Conservation (phyloP, 2,329 filamentous ascomycete genomes). For the Rutstroemia sp. region DNA sequence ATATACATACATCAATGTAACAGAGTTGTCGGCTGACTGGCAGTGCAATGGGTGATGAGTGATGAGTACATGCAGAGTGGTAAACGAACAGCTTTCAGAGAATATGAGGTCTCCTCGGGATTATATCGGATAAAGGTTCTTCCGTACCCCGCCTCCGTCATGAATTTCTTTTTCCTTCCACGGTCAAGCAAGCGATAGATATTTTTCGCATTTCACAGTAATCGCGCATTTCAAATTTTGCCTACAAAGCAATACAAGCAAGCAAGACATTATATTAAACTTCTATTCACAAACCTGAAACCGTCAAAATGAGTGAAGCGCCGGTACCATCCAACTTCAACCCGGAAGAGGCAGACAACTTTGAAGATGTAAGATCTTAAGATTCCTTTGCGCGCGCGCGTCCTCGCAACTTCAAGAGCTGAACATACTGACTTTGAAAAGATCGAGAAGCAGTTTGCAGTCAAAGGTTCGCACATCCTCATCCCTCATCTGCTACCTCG, state of each 20-base stretch:
- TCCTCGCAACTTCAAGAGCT: constrained; percentile 6
- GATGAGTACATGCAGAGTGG: too few species aligned
- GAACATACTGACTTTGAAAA: constrained; percentile 32
- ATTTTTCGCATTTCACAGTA: neutral
- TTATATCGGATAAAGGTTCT: neutral
- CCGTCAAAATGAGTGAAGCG: constrained; percentile 16
- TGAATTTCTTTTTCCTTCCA: neutral
- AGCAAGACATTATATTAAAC: neutral
- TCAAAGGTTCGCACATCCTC: constrained; percentile 60
- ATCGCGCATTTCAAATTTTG: too few species aligned
- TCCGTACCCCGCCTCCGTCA: constrained; percentile 5
- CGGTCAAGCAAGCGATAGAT: neutral
- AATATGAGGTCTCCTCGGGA: neutral
- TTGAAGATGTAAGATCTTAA: constrained; percentile 51
- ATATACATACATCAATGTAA: too few species aligned
- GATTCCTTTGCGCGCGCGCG: neutral
- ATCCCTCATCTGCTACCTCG: constrained; percentile 13
- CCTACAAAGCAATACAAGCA: too few species aligned
- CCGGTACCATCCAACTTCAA: constrained; percentile 37
- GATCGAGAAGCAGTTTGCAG: constrained; percentile 99
- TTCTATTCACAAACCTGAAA: too few species aligned
- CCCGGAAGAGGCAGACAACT: constrained; percentile 59
- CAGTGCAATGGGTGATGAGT: neutral
- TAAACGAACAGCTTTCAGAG: too few species aligned
- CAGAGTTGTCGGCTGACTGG: too few species aligned